phyloP scores from a whole-genome alignment of 805 yeast species.

The Hagleromyces aurorensis region DNA sequence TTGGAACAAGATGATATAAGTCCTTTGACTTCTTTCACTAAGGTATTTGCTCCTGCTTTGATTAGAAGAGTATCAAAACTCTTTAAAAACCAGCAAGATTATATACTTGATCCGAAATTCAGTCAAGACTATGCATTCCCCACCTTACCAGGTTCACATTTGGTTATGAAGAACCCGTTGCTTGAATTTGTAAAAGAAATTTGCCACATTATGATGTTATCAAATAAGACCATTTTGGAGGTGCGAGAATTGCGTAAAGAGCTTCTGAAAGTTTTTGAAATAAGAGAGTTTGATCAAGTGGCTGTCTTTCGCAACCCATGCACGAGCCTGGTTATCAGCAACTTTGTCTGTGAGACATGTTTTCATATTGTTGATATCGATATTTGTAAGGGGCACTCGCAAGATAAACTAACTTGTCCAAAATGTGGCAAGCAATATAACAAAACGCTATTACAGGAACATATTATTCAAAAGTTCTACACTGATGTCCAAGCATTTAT shows the following conservation, averaged over 20 bases:
- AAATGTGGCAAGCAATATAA: conserved; percentile 60
- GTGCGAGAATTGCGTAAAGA: conserved; percentile 69
- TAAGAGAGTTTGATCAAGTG: conserved; percentile 75
- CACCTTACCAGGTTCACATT: conserved; percentile 62
- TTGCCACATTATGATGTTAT: conserved; percentile 63
- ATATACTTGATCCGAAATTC: conserved; percentile 57
- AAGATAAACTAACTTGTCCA: conserved; percentile 47
- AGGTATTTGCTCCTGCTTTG: conserved; percentile 54
- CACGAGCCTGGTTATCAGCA: conserved; percentile 54
- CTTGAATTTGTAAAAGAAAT: conserved; percentile 71
- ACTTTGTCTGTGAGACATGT: conserved; percentile 75
- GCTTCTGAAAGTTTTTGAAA: conserved; percentile 62
- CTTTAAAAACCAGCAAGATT: conserved; percentile 62
- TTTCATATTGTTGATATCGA: conserved; percentile 68
- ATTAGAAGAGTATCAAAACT: conserved; percentile 58
- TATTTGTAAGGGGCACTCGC: conserved; percentile 61
- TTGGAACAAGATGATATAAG: conserved; percentile 26
- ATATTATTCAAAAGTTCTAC: conserved; percentile 56
- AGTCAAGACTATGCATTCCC: conserved; percentile 67
- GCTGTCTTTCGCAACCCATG: conserved; percentile 72
- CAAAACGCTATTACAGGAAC: conserved; percentile 69
- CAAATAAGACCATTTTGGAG: conserved; percentile 58
- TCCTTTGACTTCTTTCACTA: conserved; percentile 42
- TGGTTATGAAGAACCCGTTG: conserved; percentile 56
- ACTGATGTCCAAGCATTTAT: conserved; percentile 50